phyloP scores from a whole-genome alignment of 1,284 basidiomycete species.

The Naganishia sp. region DNA sequence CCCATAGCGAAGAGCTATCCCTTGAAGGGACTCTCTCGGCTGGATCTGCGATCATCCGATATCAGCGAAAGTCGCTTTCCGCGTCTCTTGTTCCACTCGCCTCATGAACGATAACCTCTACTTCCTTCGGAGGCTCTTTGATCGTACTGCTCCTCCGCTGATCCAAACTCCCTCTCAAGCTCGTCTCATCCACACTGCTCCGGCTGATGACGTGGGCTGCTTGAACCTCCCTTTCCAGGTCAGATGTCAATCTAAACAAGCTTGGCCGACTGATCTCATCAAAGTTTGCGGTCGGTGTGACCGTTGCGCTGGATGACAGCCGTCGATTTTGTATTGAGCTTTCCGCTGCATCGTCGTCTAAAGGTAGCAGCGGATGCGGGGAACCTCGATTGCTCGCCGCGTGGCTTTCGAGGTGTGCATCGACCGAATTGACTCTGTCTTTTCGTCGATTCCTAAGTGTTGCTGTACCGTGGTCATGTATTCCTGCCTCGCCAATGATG shows the following conservation, averaged over 20 bases:
- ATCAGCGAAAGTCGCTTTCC: no score
- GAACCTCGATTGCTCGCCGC: slow-evolving; percentile 5
- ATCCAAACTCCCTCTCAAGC: slow-evolving; percentile 44
- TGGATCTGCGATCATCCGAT: slow-evolving; percentile 58
- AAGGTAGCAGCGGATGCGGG: slow-evolving; percentile 11
- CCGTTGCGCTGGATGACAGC: neutral
- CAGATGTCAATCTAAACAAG: slow-evolving; percentile 44
- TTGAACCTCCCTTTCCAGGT: slow-evolving; percentile 48
- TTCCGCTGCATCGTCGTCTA: neutral
- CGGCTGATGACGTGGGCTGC: slow-evolving; percentile 41
- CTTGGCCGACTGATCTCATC: slow-evolving; percentile 37
- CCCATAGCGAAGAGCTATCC: slow-evolving; percentile 82
- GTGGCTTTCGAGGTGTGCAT: neutral
- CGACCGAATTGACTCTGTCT: neutral
- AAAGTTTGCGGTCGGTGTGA: neutral
- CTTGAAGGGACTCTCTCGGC: slow-evolving; percentile 73
- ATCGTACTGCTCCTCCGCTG: slow-evolving; percentile 39
- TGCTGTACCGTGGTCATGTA: neutral
- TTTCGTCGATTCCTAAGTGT: slow-evolving; percentile 4
- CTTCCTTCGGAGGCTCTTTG: slow-evolving; percentile 31
- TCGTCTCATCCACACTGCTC: slow-evolving; percentile 36
- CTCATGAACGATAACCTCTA: slow-evolving; percentile 56
- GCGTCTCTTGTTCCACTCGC: slow-evolving; percentile 38
- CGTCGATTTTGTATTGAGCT: neutral
- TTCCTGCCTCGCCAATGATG: neutral